phyloP scores from a whole-genome alignment of 192 early-diverging fungal genomes.

The Entophlyctis luteolus region DNA sequence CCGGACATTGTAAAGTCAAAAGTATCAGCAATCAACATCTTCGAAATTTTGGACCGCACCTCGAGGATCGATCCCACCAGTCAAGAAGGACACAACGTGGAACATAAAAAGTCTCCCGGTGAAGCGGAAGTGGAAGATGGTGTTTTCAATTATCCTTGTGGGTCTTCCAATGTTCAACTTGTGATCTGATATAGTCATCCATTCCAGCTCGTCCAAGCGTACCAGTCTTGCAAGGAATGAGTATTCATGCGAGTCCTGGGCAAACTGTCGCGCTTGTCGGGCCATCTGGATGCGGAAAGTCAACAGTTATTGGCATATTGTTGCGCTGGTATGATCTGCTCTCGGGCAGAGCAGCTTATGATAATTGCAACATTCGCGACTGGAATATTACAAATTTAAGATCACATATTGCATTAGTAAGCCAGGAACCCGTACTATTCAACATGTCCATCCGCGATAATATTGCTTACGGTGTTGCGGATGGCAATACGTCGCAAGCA shows the following conservation, averaged over 20 bases:
- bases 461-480: slow-evolving; percentile 60
- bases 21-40: slow-evolving; percentile 67
- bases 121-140: slow-evolving; percentile 47
- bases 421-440: slow-evolving; percentile 89
- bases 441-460: slow-evolving; percentile 85
- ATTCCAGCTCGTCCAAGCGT: slow-evolving; percentile 50
- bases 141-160: slow-evolving; percentile 73
- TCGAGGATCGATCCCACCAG: slow-evolving; percentile 61
- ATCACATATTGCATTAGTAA: slow-evolving; percentile 75
- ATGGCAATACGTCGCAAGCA: slow-evolving; percentile 54
- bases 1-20: slow-evolving; percentile 75
- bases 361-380: slow-evolving; percentile 54
- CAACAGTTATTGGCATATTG: slow-evolving; percentile 40
- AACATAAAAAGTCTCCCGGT: slow-evolving; percentile 51
- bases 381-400: slow-evolving; percentile 71
- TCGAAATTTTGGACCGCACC: slow-evolving; percentile 67
- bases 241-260: slow-evolving; percentile 56
- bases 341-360: slow-evolving; percentile 58
- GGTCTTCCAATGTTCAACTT: slow-evolving; percentile 45
- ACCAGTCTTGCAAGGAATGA: slow-evolving; percentile 50
- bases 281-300: slow-evolving; percentile 80
- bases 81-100: slow-evolving; percentile 10
- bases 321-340: slow-evolving; percentile 77
- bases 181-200: slow-evolving; percentile 41
- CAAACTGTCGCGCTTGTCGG: slow-evolving; percentile 84